Base-by-base conservation (phyloP, 805 yeast genomes). In the Wickerhamomyces chaumierensis region DNA sequence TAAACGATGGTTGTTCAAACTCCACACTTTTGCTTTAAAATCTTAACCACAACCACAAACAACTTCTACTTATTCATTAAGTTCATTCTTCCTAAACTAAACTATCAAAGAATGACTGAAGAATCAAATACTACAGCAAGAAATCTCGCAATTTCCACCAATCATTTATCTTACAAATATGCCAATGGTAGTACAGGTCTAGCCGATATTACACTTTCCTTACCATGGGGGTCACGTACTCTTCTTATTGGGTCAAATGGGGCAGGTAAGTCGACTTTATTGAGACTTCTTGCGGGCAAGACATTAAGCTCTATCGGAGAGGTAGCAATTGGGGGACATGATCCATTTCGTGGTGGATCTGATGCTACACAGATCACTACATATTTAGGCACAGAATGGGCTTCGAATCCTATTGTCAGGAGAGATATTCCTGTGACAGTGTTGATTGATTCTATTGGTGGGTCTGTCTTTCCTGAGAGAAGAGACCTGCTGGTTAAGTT, bases 341-440 rank as follows among this genome's bases (percentile, higher is more conserved):
- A 92, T 52, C 98, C 98, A 2, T 92, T 92, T 61, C 65, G 84
- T n/a, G 62, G 60, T 5, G 56, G 59, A 1, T 58, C 73, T 5
- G 68, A 68, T 43, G 63, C 72, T 36, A 65, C 71, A 39, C 59
- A 58, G 41, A 66, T 66, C 36, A 73, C 77, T 20, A 83, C 95
- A 0, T 90, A 90, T 55, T 62, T 92, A 33, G 98, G 98, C 3
- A 92, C 97, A 0, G 98, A 92, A 54, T 92, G 98, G 98, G 95
- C 95, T 5, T 74, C 82, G 39, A 92, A 87, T 60, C 83, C 85
- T 16, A 78, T 88, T 37, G 92, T 90, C 7, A 78, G 88, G 51
- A 68, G 96, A 44, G 98, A 92, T 57, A 84, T 92, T 39, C 87
- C 94, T 0, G 96, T 92, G 9, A 68, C 78, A 16, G 74, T 81